Evolutionary conservation across 768 basidiomycete genomes (phyloP).

Genomic region (Lyophyllum decastes): DNA sequence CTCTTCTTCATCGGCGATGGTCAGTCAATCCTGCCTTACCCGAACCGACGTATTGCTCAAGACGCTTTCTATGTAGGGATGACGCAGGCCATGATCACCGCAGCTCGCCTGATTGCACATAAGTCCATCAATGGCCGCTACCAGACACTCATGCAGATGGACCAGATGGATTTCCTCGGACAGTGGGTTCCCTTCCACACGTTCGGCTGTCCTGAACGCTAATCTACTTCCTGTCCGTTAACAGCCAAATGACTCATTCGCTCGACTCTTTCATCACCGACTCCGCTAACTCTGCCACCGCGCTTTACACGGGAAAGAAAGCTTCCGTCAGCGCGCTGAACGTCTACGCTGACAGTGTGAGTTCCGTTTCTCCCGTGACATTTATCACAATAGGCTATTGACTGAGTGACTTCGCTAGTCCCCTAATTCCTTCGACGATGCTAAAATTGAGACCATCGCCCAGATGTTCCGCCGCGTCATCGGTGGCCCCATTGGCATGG

Average conservation of each 20-base stretch:
- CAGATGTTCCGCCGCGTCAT: conserved; percentile 42
- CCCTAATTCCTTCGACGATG: conserved; percentile 40
- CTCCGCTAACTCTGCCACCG: conserved; percentile 48
- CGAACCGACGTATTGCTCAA: not conserved
- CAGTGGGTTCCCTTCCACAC: conserved; percentile 29
- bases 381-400: not conserved
- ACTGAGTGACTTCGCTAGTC: conserved; percentile 26
- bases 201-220: not conserved
- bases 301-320: conserved; percentile 47
- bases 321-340: conserved; percentile 41
- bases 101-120: conserved; percentile 45
- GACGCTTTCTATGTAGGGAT: conserved; percentile 31
- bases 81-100: conserved; percentile 51
- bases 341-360: conserved; percentile 44
- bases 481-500: conserved; percentile 44
- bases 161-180: conserved; percentile 46
- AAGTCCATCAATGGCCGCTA: conserved; percentile 49
- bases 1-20: conserved; percentile 50
- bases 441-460: conserved; percentile 45
- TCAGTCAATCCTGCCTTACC: conserved; percentile 13
- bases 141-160: conserved; percentile 48
- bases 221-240: not conserved
- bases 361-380: conserved; percentile 6
- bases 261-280: conserved; percentile 50
- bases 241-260: conserved; percentile 49